These are phyloP conservation scores for Solanum ossicruentum DNA, from an alignment of 257 asterid species.

Conservation along the genomic window DNA sequence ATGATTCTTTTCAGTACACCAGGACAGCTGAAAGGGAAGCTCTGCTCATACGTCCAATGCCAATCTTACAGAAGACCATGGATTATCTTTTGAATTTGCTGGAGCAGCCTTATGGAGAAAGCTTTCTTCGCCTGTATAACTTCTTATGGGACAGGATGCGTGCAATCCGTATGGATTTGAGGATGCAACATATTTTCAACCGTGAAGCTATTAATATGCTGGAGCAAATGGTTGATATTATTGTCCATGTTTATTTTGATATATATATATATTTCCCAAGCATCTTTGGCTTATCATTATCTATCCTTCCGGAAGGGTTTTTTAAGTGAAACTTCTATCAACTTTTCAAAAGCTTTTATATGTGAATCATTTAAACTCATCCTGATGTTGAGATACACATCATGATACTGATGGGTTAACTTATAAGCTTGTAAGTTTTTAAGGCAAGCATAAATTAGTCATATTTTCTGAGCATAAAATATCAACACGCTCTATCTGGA, in stretches of 20 bases:
- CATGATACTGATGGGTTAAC: background rate
- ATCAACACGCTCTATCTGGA: background rate
- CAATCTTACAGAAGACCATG: slow-evolving; percentile 75
- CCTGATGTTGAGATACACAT: background rate
- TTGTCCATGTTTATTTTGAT: background rate
- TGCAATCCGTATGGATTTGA: slow-evolving; percentile 95
- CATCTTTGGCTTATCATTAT: background rate
- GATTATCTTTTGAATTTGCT: slow-evolving; percentile 75
- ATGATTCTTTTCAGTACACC: slow-evolving; percentile 56
- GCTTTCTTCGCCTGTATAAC: slow-evolving; percentile 81
- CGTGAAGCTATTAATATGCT: slow-evolving; percentile 72
- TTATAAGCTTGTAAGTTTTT: background rate
- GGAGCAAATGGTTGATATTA: slow-evolving; percentile 72
- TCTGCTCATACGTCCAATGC: slow-evolving; percentile 82
- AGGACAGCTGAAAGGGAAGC: slow-evolving; percentile 99
- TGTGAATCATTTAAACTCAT: background rate
- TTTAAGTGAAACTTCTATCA: background rate
- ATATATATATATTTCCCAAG: background rate
- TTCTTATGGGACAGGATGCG: slow-evolving; percentile 99
- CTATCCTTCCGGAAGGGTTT: background rate
- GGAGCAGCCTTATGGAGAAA: slow-evolving; percentile 63
- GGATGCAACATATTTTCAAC: slow-evolving; percentile 97
- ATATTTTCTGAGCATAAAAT: background rate
- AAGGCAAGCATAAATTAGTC: background rate
- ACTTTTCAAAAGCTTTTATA: background rate